Base-by-base conservation (phyloP, 2,329 filamentous ascomycete genomes). In the Ceratocystis variospora region DNA sequence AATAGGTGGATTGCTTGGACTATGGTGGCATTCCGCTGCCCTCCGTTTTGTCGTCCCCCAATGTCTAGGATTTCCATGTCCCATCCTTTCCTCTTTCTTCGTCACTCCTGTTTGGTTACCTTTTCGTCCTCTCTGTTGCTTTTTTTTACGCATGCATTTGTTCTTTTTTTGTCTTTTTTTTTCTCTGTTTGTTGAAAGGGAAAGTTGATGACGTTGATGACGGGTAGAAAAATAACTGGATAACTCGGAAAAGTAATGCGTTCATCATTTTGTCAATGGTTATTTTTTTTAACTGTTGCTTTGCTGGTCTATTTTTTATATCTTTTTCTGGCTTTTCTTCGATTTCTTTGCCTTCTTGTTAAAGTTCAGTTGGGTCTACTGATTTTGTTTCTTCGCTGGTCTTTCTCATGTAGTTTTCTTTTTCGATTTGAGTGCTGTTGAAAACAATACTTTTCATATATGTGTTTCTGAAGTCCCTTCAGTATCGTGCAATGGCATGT, bases 191-290 rank as follows among this genome's bases (percentile, higher is more conserved):
- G 41, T 61, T 25, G 37, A 61, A 59, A 48, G 55, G 22, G 31
- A 33, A 65, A 65, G 37, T 57, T 48, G 50, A 61, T 61, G 63
- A 48, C 44, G 63, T 46, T 33, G 55, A 59, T 65, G 53, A 59
- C 37, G 63, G 50, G 53, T 61, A 48, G 55, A 65, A 61, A 61
- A 48, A 61, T 65, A 46, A 44, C 41, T 57, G 63, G 63, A 59
- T 61, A 65, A 65, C 63, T 65, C 53, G 63, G 63, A 65, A 65
- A 65, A 65, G 63, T 65, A 61, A 48, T 65, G 53, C 41, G 50
- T 65, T 65, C 55, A 37, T 64, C 17, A 59, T 59, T 61, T 57
- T 31, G 28, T 55, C 37, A 57, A 46, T 64, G 53, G 25, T 57
- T 33, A 41, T 55, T n/a, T 64, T 19, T 57, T 10, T 31, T 1